Evolutionary conservation across 306 rosid genomes (phyloP).

Genomic region (Fagus crenata): DNA sequence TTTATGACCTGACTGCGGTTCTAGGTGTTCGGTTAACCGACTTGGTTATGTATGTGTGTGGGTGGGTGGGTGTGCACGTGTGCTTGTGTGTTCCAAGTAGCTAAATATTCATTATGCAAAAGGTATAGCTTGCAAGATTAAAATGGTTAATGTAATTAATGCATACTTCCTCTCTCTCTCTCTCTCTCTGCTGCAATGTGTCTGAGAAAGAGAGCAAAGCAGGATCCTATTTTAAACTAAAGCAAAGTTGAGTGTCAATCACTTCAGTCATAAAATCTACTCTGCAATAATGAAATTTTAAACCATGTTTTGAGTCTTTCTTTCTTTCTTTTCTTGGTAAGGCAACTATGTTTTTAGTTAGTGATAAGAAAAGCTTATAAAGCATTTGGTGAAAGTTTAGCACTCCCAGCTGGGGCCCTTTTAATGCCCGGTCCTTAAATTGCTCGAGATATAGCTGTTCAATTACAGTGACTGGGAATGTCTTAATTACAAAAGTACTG

Average conservation of each 20-base stretch:
- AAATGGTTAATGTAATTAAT: background rate
- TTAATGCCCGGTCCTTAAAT: background rate
- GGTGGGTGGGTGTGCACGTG: too few species aligned
- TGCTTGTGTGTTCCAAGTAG: background rate
- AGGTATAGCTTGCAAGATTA: background rate
- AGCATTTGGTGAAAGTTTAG: background rate
- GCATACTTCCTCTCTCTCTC: background rate
- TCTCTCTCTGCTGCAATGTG: background rate
- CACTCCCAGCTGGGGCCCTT: background rate
- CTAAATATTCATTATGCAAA: background rate
- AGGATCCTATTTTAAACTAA: background rate
- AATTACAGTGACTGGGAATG: background rate
- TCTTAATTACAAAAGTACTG: background rate
- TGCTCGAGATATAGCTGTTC: background rate
- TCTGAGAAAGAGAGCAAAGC: background rate
- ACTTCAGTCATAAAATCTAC: background rate
- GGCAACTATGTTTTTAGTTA: background rate
- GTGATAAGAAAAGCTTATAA: slow-evolving; percentile 7
- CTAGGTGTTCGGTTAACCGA: background rate
- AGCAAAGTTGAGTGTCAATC: background rate
- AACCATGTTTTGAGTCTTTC: background rate
- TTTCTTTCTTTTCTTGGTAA: too few species aligned
- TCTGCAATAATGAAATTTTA: slow-evolving; percentile 11
- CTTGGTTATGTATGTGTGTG: too few species aligned
- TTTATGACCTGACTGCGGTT: background rate